Base-by-base conservation (phyloP, 192 early-diverging fungal species). In the Coemansia umbellata region DNA sequence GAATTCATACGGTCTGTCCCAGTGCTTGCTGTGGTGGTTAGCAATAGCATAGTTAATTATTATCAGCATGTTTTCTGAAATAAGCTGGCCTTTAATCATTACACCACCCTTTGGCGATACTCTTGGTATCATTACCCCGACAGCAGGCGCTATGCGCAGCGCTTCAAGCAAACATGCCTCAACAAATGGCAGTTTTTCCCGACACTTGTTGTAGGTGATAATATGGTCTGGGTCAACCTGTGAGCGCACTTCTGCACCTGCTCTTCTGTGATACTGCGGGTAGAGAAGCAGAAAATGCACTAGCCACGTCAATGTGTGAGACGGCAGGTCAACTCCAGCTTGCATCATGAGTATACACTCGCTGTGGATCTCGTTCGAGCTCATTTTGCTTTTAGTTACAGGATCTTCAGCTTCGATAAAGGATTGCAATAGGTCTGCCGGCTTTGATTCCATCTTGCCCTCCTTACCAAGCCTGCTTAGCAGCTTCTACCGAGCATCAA, bases 401-500 rank as follows among this genome's bases (percentile, higher is more conserved):
- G 59, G 59, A 27, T 69, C 67, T 27, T 63, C 67, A 2, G 49
- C 67, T 11, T 69, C 67, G 35, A 69, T 58, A 11, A 69, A 55
- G 6, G 60, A 59, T 23, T 69, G 67, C 13, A 69, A 26, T 24
- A 69, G 32, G 39, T 69, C 67, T 14, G 33, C 37, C 5, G 65
- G 65, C 31, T 24, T 50, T 19, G 55, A 39, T 0, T 44, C 19
- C 2, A 19, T 21, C 4, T 21, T 32, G 31, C 26, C 39, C 8
- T 28, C 42, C 7, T 37, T 14, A 7, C 28, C 31, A 3, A 59
- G 37, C 4, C 31, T 28, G 14, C 28, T 47, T 7, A 67, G 13
- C 30, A 49, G 32, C 47, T 55, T 21, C 10, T 47, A 55, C 2
- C 64, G 35, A 0, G 21, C 36, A 7, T 42, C 31, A n/a, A 66